Evolutionary conservation across 805 yeast genomes (phyloP), one percentile per base, ranked within the genome.

Genomic region (Candida andamanensis): DNA sequence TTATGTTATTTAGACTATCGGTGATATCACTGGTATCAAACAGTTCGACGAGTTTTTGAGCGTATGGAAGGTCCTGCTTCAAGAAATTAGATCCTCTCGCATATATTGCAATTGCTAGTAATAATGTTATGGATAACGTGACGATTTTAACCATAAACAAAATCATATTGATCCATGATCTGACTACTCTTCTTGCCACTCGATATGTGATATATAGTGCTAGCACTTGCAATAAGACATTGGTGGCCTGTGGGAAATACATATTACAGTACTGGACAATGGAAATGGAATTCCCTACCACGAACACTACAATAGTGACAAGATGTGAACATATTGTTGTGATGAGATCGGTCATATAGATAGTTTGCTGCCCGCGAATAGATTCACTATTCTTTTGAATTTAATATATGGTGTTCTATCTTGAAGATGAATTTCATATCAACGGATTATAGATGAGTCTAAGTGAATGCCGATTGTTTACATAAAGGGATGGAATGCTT

Each of bases 21-120:
- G 15, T 14, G 2, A 39, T 9, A 11, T 24, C 21, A 5, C 27
- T 28, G 12, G 40, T 41, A 15, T 35, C 28, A 24, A 36, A 33
- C 12, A 26, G 16, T 17, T 14, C 13, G 2, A 36, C 21, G 4
- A 32, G 21, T 9, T 29, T 19, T 15, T 30, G 35, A 12, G 35
- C 16, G 24, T 35, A 29, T 15, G 42, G 48, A 10, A 47, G 11
- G 28, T 45, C 52, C 15, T 42, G 45, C 5, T 40, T 24, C 16
- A 55, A 32, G 17, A 56, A 43, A 4, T 34, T 34, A 17, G 41
- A 33, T 1, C 62, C 62, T 29, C 62, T 36, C 11, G 50, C 30
- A 28, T 54, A 54, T 1, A 53, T 30, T 10, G 46, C 32, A 12
- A 46, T 33, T 8, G 46, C 37, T 4, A 49, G 9, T 15, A 39